Conservation (phyloP, 257 asterid species). For the Nicotiana otophora region DNA sequence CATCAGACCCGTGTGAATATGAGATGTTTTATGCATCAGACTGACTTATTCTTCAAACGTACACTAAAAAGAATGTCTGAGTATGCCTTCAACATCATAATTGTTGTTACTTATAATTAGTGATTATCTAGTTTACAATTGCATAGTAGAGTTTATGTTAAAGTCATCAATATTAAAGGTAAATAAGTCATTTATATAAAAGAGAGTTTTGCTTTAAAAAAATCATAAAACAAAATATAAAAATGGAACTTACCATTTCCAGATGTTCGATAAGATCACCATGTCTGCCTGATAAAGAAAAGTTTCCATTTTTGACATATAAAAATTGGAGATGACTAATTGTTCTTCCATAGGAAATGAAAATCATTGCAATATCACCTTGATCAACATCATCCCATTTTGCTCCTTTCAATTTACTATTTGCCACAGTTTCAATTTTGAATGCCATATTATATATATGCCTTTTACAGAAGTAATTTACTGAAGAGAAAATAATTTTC, state of each 20-base stretch:
- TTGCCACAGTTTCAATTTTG: not conserved
- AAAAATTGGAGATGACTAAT: constrained; percentile 7
- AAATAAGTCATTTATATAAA: not conserved
- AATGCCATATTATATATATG: not conserved
- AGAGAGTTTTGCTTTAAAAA: not conserved
- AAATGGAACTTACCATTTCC: not conserved
- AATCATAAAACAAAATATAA: not conserved
- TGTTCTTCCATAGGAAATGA: not conserved
- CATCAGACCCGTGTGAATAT: too few relatives aligned
- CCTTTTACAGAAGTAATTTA: not conserved
- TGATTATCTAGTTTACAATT: not conserved
- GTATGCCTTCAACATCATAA: too few relatives aligned
- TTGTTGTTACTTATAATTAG: not conserved
- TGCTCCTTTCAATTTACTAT: not conserved
- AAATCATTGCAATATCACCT: not conserved
- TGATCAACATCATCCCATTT: constrained; percentile 8
- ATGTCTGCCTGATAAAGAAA: not conserved
- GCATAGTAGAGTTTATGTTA: not conserved
- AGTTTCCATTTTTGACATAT: not conserved
- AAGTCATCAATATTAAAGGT: not conserved
- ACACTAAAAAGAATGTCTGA: too few relatives aligned
- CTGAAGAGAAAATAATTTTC: not conserved
- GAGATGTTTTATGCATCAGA: too few relatives aligned
- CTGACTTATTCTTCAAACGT: too few relatives aligned
- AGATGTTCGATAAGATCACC: not conserved